Conservation (phyloP, 768 basidiomycete genomes). For the Omphalotus guepiniiformis region DNA sequence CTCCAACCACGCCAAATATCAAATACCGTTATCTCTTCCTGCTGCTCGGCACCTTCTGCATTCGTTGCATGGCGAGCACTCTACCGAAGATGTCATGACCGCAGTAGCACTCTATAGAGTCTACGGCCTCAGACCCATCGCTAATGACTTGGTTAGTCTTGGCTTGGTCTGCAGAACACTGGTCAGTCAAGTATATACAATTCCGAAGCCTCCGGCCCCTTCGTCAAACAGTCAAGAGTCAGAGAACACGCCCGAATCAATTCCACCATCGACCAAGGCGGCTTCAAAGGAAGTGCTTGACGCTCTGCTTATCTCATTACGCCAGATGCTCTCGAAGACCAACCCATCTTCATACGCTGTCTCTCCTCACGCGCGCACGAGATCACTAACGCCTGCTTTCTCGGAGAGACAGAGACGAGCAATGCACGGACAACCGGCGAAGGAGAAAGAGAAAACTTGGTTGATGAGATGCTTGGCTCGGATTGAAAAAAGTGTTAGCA, state of each 20-base stretch:
- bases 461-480: constrained; percentile 5
- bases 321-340: not conserved
- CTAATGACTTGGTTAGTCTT: constrained; percentile 35
- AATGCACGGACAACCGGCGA: not conserved
- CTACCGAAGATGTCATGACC: constrained; percentile 31
- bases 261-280: not conserved
- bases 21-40: constrained; percentile 32
- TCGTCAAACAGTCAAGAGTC: not conserved
- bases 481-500: not conserved
- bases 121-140: constrained; percentile 37
- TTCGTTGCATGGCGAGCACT: constrained; percentile 29
- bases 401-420: not conserved
- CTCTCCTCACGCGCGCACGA: constrained; percentile 1
- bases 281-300: constrained; percentile 4
- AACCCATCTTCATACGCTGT: not conserved
- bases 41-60: constrained; percentile 41
- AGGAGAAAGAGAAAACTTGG: constrained; percentile 8
- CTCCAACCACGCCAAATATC: constrained; percentile 41
- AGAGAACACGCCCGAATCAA: not conserved
- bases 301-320: constrained; percentile 3
- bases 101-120: constrained; percentile 36
- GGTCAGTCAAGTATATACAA: constrained; percentile 21
- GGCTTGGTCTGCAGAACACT: constrained; percentile 40
- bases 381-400: not conserved
- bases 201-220: not conserved